phyloP scores from a whole-genome alignment of 768 basidiomycete genomes.

The Termitomyces sp. region DNA sequence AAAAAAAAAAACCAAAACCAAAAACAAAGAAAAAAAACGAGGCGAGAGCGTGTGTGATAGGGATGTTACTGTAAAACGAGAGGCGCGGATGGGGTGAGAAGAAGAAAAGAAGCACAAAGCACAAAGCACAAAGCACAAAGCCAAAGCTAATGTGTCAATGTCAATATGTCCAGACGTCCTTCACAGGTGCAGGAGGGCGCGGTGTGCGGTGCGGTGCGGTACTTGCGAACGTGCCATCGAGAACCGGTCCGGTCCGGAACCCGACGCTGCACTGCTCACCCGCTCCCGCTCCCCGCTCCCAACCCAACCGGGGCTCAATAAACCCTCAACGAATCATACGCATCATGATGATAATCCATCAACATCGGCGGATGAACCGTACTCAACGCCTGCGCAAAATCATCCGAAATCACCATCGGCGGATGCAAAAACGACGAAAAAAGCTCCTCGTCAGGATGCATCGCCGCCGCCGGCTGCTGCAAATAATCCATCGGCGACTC shows the following conservation, averaged over 20 bases:
- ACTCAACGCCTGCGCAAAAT: conserved; percentile 10
- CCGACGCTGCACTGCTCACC: too few relatives aligned
- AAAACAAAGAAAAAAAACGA: background rate
- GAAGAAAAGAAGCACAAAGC: background rate
- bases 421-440: conserved; percentile 43
- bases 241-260: too few relatives aligned
- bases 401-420: conserved; percentile 36
- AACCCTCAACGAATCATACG: conserved; percentile 19
- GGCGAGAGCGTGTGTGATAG: background rate
- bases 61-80: too few relatives aligned
- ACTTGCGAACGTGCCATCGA: too few relatives aligned
- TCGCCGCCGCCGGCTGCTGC: conserved; percentile 43
- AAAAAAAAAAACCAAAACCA: too few relatives aligned
- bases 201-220: too few relatives aligned
- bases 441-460: conserved; percentile 65
- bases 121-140: background rate
- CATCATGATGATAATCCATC: conserved; percentile 16
- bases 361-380: conserved; percentile 19
- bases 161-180: too few relatives aligned
- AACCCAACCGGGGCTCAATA: conserved; percentile 3
- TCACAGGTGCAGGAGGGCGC: too few relatives aligned
- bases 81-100: too few relatives aligned
- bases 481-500: conserved; percentile 72
- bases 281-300: too few relatives aligned
- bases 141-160: background rate